Evolutionary conservation across 495 filamentous ascomycete species (phyloP).

Genomic region (Penicillium silybi): DNA sequence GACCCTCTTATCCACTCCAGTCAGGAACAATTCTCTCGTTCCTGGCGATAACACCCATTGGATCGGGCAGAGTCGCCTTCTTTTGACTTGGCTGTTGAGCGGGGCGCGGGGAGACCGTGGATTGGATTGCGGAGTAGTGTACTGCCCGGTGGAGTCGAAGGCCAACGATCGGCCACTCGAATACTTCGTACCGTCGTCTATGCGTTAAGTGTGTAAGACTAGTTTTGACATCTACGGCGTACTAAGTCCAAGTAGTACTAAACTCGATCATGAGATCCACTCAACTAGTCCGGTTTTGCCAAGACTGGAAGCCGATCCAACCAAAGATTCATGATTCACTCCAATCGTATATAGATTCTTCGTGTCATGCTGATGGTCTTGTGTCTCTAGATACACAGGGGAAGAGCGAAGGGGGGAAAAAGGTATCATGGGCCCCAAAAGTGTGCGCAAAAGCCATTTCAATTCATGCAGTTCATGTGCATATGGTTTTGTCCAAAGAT

Average conservation of each 20-base stretch:
- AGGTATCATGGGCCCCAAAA: background rate
- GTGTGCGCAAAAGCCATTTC: background rate
- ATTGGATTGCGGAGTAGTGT: background rate
- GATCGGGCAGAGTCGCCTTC: background rate
- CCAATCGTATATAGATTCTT: background rate
- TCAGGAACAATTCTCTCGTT: background rate
- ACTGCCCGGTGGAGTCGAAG: background rate
- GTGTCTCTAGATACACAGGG: slow-evolving; percentile 1
- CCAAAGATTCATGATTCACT: background rate
- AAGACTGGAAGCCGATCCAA: background rate
- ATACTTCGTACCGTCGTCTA: too few relatives aligned
- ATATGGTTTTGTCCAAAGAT: background rate
- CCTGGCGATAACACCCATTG: background rate
- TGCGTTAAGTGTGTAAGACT: background rate
- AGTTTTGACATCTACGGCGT: background rate
- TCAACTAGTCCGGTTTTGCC: background rate
- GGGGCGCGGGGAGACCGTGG: background rate
- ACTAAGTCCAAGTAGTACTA: background rate
- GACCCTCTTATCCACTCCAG: background rate
- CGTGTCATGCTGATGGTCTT: background rate
- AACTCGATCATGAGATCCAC: background rate
- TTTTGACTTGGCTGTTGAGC: background rate
- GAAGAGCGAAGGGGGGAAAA: background rate
- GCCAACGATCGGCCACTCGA: background rate
- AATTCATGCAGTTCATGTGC: background rate